Conservation (phyloP, 2,329 filamentous ascomycete species). For the Esteya vermicola region DNA sequence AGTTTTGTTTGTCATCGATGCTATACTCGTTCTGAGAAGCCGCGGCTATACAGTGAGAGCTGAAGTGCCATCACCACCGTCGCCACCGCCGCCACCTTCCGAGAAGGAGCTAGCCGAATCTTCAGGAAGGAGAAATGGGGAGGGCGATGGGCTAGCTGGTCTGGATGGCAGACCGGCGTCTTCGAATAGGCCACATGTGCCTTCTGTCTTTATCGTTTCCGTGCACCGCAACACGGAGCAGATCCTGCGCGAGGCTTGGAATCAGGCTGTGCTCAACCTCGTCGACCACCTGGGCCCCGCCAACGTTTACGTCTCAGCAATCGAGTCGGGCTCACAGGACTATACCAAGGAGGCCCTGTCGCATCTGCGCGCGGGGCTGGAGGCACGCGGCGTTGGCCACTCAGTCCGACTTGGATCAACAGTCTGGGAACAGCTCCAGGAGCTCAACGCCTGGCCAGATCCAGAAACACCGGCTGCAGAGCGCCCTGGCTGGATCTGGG, state of each 20-base stretch:
- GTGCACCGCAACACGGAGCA: slow-evolving; percentile 53
- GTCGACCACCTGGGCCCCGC: slow-evolving; percentile 40
- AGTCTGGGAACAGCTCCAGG: slow-evolving; percentile 39
- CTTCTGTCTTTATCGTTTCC: slow-evolving; percentile 47
- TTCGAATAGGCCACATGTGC: slow-evolving; percentile 10
- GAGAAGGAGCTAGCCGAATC: no score
- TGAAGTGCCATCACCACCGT: no score
- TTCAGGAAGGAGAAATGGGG: no score
- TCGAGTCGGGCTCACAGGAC: slow-evolving; percentile 56
- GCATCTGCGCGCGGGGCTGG: slow-evolving; percentile 39
- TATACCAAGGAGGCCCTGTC: slow-evolving; percentile 47
- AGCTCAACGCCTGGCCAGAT: slow-evolving; percentile 26
- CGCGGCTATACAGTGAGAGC: not conserved
- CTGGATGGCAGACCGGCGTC: slow-evolving; percentile 5
- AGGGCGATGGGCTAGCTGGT: not conserved
- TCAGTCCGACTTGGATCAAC: slow-evolving; percentile 43
- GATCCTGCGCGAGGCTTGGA: slow-evolving; percentile 47
- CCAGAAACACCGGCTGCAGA: slow-evolving; percentile 16
- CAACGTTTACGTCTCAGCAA: slow-evolving; percentile 51
- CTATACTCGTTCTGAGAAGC: slow-evolving; percentile 7
- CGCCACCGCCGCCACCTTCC: no score
- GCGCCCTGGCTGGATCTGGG: slow-evolving; percentile 46
- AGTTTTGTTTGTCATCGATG: slow-evolving; percentile 20
- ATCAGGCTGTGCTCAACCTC: slow-evolving; percentile 39
- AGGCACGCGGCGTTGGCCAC: slow-evolving; percentile 32